These are phyloP conservation scores for Xylaria cubensis DNA, from an alignment of 495 filamentous ascomycete species.

Conservation along the genomic window DNA sequence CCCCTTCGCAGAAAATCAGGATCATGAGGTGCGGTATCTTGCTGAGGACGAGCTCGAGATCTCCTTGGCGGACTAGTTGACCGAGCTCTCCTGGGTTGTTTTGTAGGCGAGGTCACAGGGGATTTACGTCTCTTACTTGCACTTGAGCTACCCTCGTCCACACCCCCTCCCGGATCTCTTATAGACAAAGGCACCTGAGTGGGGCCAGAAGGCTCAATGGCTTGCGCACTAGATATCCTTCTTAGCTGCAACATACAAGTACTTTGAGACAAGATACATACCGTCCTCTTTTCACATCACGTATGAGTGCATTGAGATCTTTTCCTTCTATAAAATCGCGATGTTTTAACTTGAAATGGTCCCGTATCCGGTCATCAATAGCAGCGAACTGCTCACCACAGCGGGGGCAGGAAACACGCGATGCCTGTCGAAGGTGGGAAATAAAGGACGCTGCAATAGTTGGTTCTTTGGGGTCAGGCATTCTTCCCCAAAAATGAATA, in stretches of 20 bases:
- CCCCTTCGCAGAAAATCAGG: constrained; percentile 42
- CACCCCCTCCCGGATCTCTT: constrained; percentile 8
- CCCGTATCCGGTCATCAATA: constrained; percentile 34
- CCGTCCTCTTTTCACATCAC: constrained; percentile 32
- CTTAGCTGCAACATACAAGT: constrained; percentile 18
- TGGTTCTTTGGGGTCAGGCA: constrained; percentile 34
- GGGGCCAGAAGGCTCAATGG: neutral
- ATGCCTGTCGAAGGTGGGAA: constrained; percentile 33
- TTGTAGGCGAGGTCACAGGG: constrained; percentile 24
- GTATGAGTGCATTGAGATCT: constrained; percentile 31
- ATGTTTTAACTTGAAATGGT: constrained; percentile 32
- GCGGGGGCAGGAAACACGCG: constrained; percentile 31
- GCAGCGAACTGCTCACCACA: constrained; percentile 31
- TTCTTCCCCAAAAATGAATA: neutral
- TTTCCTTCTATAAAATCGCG: constrained; percentile 27
- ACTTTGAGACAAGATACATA: constrained; percentile 13
- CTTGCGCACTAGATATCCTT: neutral
- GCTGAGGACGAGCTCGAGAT: constrained; percentile 34
- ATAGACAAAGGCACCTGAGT: neutral
- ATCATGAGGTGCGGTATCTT: constrained; percentile 27
- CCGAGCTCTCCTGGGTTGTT: constrained; percentile 21
- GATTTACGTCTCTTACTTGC: constrained; percentile 36
- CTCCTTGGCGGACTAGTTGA: constrained; percentile 34
- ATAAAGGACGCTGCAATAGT: constrained; percentile 32
- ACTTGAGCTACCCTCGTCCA: constrained; percentile 18